Evolutionary conservation across 441 rosid species (phyloP).

Genomic region (Arabidopsis hybrid): DNA sequence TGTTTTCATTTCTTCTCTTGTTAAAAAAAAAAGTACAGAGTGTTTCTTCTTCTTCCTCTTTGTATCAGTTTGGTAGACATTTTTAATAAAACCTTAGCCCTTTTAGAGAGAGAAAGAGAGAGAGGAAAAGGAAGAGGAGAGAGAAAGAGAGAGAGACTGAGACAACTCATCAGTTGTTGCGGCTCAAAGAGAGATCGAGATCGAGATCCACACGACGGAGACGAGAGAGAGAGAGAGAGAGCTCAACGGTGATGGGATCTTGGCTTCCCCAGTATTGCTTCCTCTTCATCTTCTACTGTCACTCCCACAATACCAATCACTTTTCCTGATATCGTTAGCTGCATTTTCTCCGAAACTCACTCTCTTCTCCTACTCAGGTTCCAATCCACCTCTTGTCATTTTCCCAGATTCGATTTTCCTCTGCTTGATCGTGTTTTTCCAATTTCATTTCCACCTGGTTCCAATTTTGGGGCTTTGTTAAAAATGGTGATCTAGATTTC

Average conservation of each 20-base stretch:
- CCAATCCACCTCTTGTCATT: conserved; percentile 6
- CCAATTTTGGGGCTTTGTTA: neutral
- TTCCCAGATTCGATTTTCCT: conserved; percentile 3
- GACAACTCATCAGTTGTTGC: conserved; percentile 77
- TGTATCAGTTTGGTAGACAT: conserved; percentile 42
- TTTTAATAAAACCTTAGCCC: conserved; percentile 19
- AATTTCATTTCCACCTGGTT: neutral
- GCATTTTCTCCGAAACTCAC: conserved; percentile 30
- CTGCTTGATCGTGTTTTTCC: conserved; percentile 9
- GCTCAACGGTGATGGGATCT: conserved; percentile 44
- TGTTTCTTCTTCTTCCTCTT: conserved; percentile 40
- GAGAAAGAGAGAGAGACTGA: conserved; percentile 36
- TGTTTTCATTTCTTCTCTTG: neutral
- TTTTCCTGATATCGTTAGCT: conserved; percentile 29
- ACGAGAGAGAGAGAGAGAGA: conserved; percentile 8
- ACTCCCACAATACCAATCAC: conserved; percentile 39
- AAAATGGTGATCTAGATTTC: conserved; percentile 34
- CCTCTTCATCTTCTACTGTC: conserved; percentile 42
- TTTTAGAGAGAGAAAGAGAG: conserved; percentile 37
- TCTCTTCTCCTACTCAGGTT: conserved; percentile 27
- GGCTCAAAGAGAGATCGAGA: conserved; percentile 46
- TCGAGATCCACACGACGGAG: conserved; percentile 46
- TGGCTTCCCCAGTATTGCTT: conserved; percentile 26
- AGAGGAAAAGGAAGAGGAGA: neutral
- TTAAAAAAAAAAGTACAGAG: conserved; percentile 9